Evolutionary conservation across 129 eudicot genomes (phyloP).

Genomic region (Apium graveolens): DNA sequence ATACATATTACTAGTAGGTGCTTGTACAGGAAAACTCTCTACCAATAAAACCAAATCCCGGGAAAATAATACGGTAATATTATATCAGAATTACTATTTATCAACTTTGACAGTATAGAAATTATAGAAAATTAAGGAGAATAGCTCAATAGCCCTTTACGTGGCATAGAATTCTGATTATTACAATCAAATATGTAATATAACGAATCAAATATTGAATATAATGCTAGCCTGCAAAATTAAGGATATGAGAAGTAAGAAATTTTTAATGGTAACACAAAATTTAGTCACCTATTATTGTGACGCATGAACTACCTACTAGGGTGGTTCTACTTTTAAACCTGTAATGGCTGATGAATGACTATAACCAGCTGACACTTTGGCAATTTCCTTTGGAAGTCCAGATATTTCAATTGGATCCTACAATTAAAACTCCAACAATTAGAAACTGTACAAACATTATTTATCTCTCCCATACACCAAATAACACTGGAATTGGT

Average conservation of each 20-base stretch:
- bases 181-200: not conserved
- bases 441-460: not conserved
- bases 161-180: not conserved
- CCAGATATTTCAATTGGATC: conserved; percentile 67
- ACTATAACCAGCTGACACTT: conserved; percentile 77
- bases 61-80: not conserved
- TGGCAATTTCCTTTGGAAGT: conserved; percentile 46
- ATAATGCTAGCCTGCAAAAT: not conserved
- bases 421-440: conserved; percentile 32
- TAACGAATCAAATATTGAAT: not conserved
- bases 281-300: conserved; percentile 5
- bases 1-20: not conserved
- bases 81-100: not conserved
- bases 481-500: not conserved
- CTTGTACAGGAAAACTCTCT: not conserved
- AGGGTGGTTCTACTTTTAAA: conserved; percentile 14
- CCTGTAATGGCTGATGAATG: conserved; percentile 98
- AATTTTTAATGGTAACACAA: not conserved
- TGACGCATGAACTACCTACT: conserved; percentile 8
- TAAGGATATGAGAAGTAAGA: not conserved
- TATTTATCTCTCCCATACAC: not conserved
- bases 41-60: not conserved
- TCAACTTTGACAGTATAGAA: not conserved
- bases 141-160: not conserved
- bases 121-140: not conserved